Evolutionary conservation across 805 yeast species (phyloP).

Genomic region (Sporopachydermia quercuum): DNA sequence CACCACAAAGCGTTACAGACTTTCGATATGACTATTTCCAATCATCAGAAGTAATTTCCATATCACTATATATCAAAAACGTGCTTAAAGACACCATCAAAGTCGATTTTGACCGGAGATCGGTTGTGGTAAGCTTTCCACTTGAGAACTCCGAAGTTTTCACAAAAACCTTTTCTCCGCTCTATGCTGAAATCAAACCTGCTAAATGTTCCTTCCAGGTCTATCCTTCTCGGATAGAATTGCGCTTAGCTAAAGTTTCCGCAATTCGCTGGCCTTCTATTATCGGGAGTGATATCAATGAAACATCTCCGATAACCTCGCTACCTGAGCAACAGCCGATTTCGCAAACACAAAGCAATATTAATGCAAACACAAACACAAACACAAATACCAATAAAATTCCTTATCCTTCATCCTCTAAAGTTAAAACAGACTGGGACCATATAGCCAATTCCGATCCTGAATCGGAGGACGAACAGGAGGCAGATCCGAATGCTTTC

Average conservation of each 20-base stretch:
- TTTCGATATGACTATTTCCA: slow-evolving; percentile 66
- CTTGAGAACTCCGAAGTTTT: slow-evolving; percentile 18
- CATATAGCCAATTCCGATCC: slow-evolving; percentile 16
- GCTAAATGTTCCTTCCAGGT: slow-evolving; percentile 31
- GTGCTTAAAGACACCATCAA: slow-evolving; percentile 35
- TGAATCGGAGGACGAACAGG: slow-evolving; percentile 29
- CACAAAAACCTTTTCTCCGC: neutral
- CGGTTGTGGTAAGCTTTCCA: slow-evolving; percentile 32
- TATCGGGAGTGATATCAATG: neutral
- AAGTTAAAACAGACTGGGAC: slow-evolving; percentile 22
- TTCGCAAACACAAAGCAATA: too few species aligned
- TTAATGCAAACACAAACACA: slow-evolving; percentile 2
- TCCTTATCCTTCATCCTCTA: slow-evolving; percentile 19
- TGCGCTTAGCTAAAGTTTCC: slow-evolving; percentile 24
- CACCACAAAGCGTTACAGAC: slow-evolving; percentile 6
- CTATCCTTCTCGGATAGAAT: slow-evolving; percentile 62
- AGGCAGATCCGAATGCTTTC: slow-evolving; percentile 44
- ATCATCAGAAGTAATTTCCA: slow-evolving; percentile 34
- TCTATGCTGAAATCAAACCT: slow-evolving; percentile 31
- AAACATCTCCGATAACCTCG: slow-evolving; percentile 1
- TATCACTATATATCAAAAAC: slow-evolving; percentile 58
- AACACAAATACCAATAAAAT: neutral
- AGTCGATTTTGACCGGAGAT: slow-evolving; percentile 23
- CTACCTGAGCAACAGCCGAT: slow-evolving; percentile 5
- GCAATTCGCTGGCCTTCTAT: slow-evolving; percentile 1